A percentile compares a stretch with the other conserved stretches of the same genome.
phyloP scores from a whole-genome alignment of 352 stramenopile species.

The Pythium biforme region DNA sequence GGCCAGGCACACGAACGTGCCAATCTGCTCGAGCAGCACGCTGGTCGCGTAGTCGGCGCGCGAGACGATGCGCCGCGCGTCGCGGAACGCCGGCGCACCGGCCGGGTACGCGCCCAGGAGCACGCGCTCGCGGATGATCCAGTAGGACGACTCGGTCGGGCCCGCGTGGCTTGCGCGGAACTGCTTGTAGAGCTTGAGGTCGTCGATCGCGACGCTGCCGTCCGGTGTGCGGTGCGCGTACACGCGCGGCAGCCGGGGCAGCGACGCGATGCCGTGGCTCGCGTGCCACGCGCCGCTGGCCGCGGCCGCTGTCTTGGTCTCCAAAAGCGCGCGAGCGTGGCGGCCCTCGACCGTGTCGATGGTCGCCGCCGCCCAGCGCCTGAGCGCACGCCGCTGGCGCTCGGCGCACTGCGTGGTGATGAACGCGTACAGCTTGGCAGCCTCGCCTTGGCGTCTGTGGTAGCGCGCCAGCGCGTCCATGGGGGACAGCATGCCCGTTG shows the following conservation, averaged over 20 bases:
- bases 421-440: slow-evolving; percentile 45
- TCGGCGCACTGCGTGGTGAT: slow-evolving; percentile 33
- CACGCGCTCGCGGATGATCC: slow-evolving; percentile 57
- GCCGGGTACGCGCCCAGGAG: slow-evolving; percentile 57
- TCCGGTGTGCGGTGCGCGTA: slow-evolving; percentile 34
- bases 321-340: too few relatives aligned
- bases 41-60: slow-evolving; percentile 54
- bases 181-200: slow-evolving; percentile 55
- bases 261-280: slow-evolving; percentile 53
- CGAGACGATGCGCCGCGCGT: slow-evolving; percentile 44
- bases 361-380: slow-evolving; percentile 28
- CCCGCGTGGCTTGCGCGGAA: slow-evolving; percentile 66
- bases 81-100: slow-evolving; percentile 38
- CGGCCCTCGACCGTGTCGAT: neutral
- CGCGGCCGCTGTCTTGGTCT: neutral
- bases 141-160: slow-evolving; percentile 69
- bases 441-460: slow-evolving; percentile 38
- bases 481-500: slow-evolving; percentile 15
- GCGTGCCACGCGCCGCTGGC: slow-evolving; percentile 49
- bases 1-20: slow-evolving; percentile 67
- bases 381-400: slow-evolving; percentile 30
- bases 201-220: slow-evolving; percentile 51
- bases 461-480: slow-evolving; percentile 46
- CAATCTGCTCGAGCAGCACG: slow-evolving; percentile 62
- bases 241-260: slow-evolving; percentile 51